A percentile compares a stretch with the other conserved stretches of the same genome.
phyloP scores from a whole-genome alignment of 768 basidiomycete species.

The Dictyophora rubrovolvata region DNA sequence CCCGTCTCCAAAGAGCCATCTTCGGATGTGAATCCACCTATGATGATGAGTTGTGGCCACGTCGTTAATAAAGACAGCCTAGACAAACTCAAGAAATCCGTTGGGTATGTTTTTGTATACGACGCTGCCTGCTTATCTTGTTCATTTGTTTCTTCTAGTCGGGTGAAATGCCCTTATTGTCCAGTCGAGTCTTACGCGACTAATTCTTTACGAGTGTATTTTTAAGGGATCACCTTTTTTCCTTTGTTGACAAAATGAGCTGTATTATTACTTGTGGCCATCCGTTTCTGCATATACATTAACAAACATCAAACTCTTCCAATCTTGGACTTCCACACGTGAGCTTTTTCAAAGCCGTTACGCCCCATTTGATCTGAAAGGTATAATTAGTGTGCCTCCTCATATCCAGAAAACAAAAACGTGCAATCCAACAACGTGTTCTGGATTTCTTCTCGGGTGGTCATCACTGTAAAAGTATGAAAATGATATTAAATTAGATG shows the following conservation, averaged over 20 bases:
- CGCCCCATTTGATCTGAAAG: conserved; percentile 51
- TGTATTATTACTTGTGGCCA: background rate
- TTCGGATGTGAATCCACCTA: conserved; percentile 86
- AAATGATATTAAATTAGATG: background rate
- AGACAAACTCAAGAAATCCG: conserved; percentile 78
- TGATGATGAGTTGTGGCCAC: conserved; percentile 97
- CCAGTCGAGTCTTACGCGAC: conserved; percentile 62
- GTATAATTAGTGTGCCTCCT: background rate
- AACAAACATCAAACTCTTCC: conserved; percentile 22
- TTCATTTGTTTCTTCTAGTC: conserved; percentile 35
- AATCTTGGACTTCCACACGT: conserved; percentile 80
- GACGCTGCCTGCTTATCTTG: conserved; percentile 8
- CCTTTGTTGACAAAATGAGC: too few species aligned
- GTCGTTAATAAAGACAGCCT: conserved; percentile 90
- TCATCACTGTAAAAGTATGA: conserved; percentile 48
- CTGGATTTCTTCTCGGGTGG: conserved; percentile 66
- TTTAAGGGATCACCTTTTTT: conserved; percentile 27
- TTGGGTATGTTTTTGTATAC: conserved; percentile 46
- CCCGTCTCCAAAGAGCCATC: conserved; percentile 97
- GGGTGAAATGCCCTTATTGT: conserved; percentile 96
- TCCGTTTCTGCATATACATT: background rate
- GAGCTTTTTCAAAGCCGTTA: conserved; percentile 90
- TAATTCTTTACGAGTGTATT: conserved; percentile 54
- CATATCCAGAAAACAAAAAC: conserved; percentile 12
- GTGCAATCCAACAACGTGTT: conserved; percentile 75